Conservation (phyloP, 345 rosid species). For the Camelina neglecta region DNA sequence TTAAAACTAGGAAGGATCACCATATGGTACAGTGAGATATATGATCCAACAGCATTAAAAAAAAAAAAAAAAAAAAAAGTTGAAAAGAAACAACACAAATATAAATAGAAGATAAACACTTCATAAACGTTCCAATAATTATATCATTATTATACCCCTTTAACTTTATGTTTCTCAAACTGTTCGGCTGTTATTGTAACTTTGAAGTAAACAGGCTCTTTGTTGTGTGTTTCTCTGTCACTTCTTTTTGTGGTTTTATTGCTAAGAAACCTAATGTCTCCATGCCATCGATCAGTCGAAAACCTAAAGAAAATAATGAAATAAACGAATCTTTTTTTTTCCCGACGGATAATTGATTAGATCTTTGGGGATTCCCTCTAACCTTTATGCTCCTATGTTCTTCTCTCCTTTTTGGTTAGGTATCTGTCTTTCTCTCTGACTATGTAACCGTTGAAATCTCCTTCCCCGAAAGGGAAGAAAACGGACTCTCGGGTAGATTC, state of each 20-base stretch:
- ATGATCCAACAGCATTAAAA: not conserved
- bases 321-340: slow-evolving; percentile 14
- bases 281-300: slow-evolving; percentile 20
- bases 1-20: not conserved
- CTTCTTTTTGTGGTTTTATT: slow-evolving; percentile 23
- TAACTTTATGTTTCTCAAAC: slow-evolving; percentile 9
- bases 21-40: slow-evolving; percentile 20
- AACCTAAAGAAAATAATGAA: slow-evolving; percentile 18
- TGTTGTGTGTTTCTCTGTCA: slow-evolving; percentile 21
- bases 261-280: slow-evolving; percentile 24
- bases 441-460: slow-evolving; percentile 75
- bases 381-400: slow-evolving; percentile 42
- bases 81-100: not conserved
- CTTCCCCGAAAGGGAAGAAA: slow-evolving; percentile 62
- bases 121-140: slow-evolving; percentile 15
- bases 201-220: slow-evolving; percentile 17
- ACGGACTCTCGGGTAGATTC: slow-evolving; percentile 91
- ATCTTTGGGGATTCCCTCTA: slow-evolving; percentile 32
- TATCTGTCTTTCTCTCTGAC: slow-evolving; percentile 40
- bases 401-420: slow-evolving; percentile 23
- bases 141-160: not conserved
- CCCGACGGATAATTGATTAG: slow-evolving; percentile 27
- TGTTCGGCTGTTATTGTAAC: not conserved
- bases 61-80: not conserved
- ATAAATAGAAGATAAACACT: slow-evolving; percentile 2